A percentile compares a stretch with the other conserved stretches of the same genome.
phyloP scores from a whole-genome alignment of 495 filamentous ascomycete genomes.

The Penicillium canescens region DNA sequence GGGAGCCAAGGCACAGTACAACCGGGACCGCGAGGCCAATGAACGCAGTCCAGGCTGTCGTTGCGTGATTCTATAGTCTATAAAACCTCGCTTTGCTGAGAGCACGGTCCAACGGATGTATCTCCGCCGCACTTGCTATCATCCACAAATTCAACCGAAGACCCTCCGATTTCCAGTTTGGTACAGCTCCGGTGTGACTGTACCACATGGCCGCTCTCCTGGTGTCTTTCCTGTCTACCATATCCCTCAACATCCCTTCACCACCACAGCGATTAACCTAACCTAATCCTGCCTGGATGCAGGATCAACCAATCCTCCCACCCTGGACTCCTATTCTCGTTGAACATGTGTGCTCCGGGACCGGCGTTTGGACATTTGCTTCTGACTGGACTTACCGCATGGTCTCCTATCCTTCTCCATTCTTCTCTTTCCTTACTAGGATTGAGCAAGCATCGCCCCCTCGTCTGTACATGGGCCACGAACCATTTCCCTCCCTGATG shows the following conservation, averaged over 20 bases:
- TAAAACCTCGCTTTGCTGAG: background rate
- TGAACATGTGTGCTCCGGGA: conserved; percentile 22
- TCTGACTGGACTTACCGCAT: conserved; percentile 8
- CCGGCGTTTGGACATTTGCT: conserved; percentile 24
- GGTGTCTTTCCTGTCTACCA: background rate
- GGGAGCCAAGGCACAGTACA: conserved; percentile 62
- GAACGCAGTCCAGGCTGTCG: conserved; percentile 70
- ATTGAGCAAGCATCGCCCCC: too few species aligned
- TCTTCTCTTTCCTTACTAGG: background rate
- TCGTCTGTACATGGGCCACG: conserved; percentile 9
- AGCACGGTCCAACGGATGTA: too few species aligned
- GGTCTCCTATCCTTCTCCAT: conserved; percentile 6
- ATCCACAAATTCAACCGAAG: too few species aligned
- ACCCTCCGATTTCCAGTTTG: background rate
- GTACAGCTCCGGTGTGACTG: background rate
- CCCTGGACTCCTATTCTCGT: conserved; percentile 1
- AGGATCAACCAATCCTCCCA: conserved; percentile 9
- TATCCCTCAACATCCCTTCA: background rate
- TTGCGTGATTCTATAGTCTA: conserved; percentile 76
- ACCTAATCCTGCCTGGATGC: conserved; percentile 20
- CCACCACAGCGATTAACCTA: conserved; percentile 3
- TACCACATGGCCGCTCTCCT: background rate
- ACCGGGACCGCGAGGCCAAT: conserved; percentile 57
- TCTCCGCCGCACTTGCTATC: too few species aligned
- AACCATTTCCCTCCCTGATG: background rate